A percentile compares a stretch with the other conserved stretches of the same genome.
Conservation (phyloP, 805 yeast genomes). For the Myxozyma neglecta region DNA sequence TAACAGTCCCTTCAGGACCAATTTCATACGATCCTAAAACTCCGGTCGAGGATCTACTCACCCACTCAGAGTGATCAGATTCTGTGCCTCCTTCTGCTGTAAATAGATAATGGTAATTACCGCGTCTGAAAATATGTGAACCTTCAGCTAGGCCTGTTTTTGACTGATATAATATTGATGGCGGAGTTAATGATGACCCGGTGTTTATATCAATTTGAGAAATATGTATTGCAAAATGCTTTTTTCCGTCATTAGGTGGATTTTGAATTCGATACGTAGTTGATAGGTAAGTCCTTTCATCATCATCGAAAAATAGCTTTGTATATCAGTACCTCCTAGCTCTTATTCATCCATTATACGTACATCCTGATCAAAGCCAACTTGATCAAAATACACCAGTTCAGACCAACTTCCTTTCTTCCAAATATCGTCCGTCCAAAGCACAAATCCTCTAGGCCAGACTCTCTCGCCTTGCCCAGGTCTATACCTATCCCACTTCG, state of each 20-base stretch:
- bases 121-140: conserved; percentile 6
- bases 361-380: conserved; percentile 13
- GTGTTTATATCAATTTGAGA: conserved; percentile 7
- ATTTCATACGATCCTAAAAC: conserved; percentile 8
- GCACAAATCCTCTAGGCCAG: conserved; percentile 12
- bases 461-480: conserved; percentile 2
- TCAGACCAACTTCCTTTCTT: conserved; percentile 9
- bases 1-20: conserved; percentile 4
- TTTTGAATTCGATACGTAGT: conserved; percentile 8
- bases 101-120: conserved; percentile 1
- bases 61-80: conserved; percentile 9
- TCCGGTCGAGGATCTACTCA: neutral
- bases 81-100: conserved; percentile 18
- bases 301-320: conserved; percentile 6
- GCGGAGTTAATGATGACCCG: neutral
- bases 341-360: neutral
- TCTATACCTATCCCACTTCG: conserved; percentile 11
- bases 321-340: neutral
- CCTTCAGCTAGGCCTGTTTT: conserved; percentile 11
- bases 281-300: conserved; percentile 5
- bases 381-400: conserved; percentile 6
- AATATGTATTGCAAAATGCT: conserved; percentile 13
- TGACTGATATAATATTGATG: neutral
- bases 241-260: neutral
- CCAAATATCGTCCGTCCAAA: conserved; percentile 14